Percentiles rank a stretch among this genome's conserved stretches.
Conservation (phyloP, 176 grass and related monocot genomes). For the Lolium rigidum region DNA sequence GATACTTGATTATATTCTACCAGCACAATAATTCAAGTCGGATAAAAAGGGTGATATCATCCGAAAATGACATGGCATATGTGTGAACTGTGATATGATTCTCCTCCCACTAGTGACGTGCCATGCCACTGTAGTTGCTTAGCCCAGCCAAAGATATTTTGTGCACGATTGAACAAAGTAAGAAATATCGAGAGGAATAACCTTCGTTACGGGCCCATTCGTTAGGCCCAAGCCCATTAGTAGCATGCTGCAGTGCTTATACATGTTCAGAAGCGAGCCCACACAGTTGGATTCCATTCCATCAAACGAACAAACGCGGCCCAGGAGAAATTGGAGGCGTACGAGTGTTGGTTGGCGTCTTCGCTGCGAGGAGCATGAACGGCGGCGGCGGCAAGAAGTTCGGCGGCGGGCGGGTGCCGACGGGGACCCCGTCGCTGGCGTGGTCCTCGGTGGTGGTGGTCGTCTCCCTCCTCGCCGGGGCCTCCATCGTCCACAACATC, state of each 20-base stretch:
- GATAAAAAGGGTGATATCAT: background rate
- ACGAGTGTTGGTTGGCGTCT: too few relatives aligned
- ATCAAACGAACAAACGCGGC: too few relatives aligned
- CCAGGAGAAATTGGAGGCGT: too few relatives aligned
- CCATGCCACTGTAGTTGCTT: background rate
- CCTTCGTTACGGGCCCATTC: too few relatives aligned
- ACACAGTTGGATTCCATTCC: too few relatives aligned
- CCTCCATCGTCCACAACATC: conserved; percentile 61
- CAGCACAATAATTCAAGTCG: background rate
- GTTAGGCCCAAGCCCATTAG: too few relatives aligned
- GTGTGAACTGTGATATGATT: background rate
- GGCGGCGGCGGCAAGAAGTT: conserved; percentile 48
- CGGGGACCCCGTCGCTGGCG: conserved; percentile 63
- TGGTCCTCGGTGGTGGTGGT: conserved; percentile 66
- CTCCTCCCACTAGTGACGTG: background rate
- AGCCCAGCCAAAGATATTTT: too few relatives aligned
- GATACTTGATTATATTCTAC: background rate
- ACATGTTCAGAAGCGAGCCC: too few relatives aligned
- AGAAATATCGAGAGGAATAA: too few relatives aligned
- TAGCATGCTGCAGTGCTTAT: too few relatives aligned
- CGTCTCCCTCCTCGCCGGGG: conserved; percentile 53
- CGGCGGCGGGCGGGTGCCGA: conserved; percentile 53
- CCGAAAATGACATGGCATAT: conserved; percentile 4
- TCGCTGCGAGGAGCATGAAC: background rate
- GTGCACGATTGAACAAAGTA: too few relatives aligned